These are phyloP conservation scores for Pittosporum tobira DNA, from an alignment of 129 eudicot genomes.

Conservation along the genomic window DNA sequence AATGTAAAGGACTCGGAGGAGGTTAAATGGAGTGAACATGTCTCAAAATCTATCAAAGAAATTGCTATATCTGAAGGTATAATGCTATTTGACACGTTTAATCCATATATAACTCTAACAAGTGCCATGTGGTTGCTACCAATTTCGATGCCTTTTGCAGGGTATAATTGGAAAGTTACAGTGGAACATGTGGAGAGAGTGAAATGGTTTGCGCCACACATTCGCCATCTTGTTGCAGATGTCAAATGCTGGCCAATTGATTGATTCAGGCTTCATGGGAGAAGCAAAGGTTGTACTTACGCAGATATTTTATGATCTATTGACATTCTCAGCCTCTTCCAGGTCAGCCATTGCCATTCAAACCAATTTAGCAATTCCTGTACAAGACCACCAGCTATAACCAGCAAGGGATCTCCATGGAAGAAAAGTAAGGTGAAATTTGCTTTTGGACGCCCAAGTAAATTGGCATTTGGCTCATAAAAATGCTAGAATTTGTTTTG, in stretches of 20 bases:
- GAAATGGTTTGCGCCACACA: conserved; percentile 97
- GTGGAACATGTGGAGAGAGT: conserved; percentile 78
- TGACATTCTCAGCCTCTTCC: too few species aligned
- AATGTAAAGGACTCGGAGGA: conserved; percentile 93
- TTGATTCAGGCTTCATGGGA: conserved; percentile 9
- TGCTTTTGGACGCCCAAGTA: too few species aligned
- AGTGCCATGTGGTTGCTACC: neutral
- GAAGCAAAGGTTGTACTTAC: neutral
- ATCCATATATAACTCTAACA: neutral
- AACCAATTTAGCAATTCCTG: neutral
- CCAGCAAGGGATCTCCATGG: neutral
- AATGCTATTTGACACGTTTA: neutral
- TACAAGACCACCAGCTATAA: neutral
- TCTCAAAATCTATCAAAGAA: conserved; percentile 44
- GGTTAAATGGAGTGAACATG: conserved; percentile 51
- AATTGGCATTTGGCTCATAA: too few species aligned
- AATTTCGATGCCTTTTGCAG: conserved; percentile 29
- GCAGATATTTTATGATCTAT: too few species aligned
- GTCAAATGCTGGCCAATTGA: conserved; percentile 44
- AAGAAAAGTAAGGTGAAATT: conserved; percentile 1
- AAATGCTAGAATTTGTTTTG: too few species aligned
- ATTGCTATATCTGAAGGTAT: conserved; percentile 78
- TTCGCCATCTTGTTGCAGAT: conserved; percentile 93
- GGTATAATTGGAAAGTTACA: conserved; percentile 60
- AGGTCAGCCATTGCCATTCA: neutral